Percentiles rank a stretch among this genome's conserved stretches.
phyloP scores from a whole-genome alignment of 805 yeast genomes.

The Metschnikowia reukaufii region DNA sequence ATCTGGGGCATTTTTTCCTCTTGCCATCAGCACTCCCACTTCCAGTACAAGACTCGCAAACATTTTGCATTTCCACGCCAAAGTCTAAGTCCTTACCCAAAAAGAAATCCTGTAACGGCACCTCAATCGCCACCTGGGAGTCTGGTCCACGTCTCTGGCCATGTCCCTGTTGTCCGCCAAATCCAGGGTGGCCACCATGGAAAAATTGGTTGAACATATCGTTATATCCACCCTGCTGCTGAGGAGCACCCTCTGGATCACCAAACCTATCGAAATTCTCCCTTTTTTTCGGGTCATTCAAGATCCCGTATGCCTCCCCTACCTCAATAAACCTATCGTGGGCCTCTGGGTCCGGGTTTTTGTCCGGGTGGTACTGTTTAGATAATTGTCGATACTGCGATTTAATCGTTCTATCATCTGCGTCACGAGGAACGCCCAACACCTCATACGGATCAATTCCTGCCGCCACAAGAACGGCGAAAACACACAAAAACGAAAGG shows the following conservation, averaged over 20 bases:
- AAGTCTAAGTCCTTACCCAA: conserved; percentile 66
- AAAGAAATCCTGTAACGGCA: conserved; percentile 66
- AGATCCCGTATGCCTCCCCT: conserved; percentile 90
- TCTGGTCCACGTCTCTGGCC: conserved; percentile 62
- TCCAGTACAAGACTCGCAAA: conserved; percentile 79
- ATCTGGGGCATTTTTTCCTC: conserved; percentile 60
- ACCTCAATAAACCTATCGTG: conserved; percentile 84
- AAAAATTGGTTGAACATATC: conserved; percentile 64
- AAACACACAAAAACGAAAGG: conserved; percentile 5
- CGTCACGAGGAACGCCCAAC: conserved; percentile 66
- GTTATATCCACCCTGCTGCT: conserved; percentile 33
- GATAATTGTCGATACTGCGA: conserved; percentile 80
- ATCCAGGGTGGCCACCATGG: conserved; percentile 23
- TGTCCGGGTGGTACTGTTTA: conserved; percentile 92
- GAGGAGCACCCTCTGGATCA: conserved; percentile 51
- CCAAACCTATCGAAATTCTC: conserved; percentile 74
- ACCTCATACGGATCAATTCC: conserved; percentile 54
- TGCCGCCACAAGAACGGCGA: conserved; percentile 18
- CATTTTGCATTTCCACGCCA: conserved; percentile 63
- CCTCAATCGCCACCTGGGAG: conserved; percentile 53
- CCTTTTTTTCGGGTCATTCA: conserved; percentile 69
- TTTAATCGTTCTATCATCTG: conserved; percentile 79
- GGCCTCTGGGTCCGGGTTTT: conserved; percentile 81
- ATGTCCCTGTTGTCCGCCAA: conserved; percentile 37
- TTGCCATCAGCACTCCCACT: conserved; percentile 82